These are phyloP conservation scores for Filobasidium uniguttulatum DNA, from an alignment of 1,284 basidiomycete genomes.

Conservation along the genomic window DNA sequence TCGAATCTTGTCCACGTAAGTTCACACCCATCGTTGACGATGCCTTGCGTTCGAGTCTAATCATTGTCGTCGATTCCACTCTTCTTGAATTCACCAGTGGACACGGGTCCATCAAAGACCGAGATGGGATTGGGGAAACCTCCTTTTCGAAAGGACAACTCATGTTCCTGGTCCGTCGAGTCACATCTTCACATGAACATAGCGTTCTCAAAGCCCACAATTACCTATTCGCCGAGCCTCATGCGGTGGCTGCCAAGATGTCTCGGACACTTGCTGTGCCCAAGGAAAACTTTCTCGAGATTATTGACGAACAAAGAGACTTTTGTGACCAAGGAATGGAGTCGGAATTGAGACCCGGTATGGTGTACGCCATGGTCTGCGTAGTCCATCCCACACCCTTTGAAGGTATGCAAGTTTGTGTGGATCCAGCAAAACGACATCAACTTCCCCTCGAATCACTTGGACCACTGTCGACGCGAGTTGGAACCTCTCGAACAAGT, in stretches of 20 bases:
- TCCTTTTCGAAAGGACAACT: constrained; percentile 39
- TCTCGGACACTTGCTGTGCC: constrained; percentile 37
- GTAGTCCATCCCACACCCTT: constrained; percentile 39
- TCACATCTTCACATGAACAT: constrained; percentile 31
- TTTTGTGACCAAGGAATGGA: constrained; percentile 32
- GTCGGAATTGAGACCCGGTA: constrained; percentile 29
- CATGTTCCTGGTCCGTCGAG: constrained; percentile 36
- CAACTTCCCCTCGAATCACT: constrained; percentile 37
- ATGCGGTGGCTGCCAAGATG: constrained; percentile 32
- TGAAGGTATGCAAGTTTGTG: constrained; percentile 37
- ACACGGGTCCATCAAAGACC: constrained; percentile 25
- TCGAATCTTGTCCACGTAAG: constrained; percentile 38
- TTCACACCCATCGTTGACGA: not conserved
- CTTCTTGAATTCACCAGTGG: constrained; percentile 20
- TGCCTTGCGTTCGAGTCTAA: constrained; percentile 6
- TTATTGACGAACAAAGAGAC: constrained; percentile 32
- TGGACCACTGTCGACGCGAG: constrained; percentile 21
- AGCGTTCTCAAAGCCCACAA: constrained; percentile 33
- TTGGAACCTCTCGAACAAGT: constrained; percentile 1
- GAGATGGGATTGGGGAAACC: constrained; percentile 19
- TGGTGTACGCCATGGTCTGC: constrained; percentile 35
- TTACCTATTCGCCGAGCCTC: constrained; percentile 37
- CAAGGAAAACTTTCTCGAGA: constrained; percentile 31
- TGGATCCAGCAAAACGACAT: constrained; percentile 31
- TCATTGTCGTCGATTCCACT: not conserved